Base-by-base conservation (phyloP, 805 yeast species). In the Kluyveromyces siamensis region DNA sequence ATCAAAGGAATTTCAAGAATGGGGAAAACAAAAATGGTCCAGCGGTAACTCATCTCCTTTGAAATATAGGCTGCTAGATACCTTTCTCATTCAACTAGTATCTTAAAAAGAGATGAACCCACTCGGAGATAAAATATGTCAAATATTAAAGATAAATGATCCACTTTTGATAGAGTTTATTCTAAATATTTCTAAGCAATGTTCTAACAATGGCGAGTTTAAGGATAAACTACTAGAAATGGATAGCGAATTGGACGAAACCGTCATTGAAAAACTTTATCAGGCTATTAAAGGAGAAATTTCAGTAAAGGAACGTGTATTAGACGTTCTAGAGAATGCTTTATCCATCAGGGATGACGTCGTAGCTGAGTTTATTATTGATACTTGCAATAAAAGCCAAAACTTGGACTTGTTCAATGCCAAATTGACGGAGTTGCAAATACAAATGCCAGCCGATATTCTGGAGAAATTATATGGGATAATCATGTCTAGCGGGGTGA, bases 111-210 rank as follows among this genome's bases (percentile, higher is more conserved):
- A 30, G 4, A 30, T 30, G 35, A 30, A 13, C 7, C 3, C 35
- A 10, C 35, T 30, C 14, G 14, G 7, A 30, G 35, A 30, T 30
- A 41, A 57, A 37, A 58, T 68, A 33, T 47, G 52, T 6, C 41
- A 47, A 14, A 49, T 60, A 9, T 49, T 63, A 1, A 77, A 73
- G 8, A 59, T 68, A 3, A 65, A 68, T 37, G 81, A 78, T 48
- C 63, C 60, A 37, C 64, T 69, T 6, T 66, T 77, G 19, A 74
- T 79, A 1, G 77, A 74, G 50, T 77, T 73, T 55, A 62, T 80
- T 5, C 49, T 71, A 13, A 69, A 70, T 49, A 55, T 79, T 8
- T 68, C 68, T 51, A 53, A 54, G 1, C 58, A 62, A 19, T 63
- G 75, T 2, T 30, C 51, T 2, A 60, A 65, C 16, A 49, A 61